Base-by-base conservation (phyloP, 805 yeast species). In the Candida manassasensis region DNA sequence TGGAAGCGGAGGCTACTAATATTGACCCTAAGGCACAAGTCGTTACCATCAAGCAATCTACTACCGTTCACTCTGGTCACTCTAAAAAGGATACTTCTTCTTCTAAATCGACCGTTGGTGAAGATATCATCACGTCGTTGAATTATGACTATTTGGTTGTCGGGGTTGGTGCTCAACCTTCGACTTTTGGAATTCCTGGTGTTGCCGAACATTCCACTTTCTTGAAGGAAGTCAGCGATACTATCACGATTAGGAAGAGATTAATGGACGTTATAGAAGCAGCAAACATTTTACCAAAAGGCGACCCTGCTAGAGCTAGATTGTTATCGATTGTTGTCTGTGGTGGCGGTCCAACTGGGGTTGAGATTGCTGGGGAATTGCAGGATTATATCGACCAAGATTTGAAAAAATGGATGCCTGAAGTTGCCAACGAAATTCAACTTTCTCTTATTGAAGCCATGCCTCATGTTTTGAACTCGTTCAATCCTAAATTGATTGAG, bases 301-400 rank as follows among this genome's bases (percentile, higher is more conserved):
- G 69, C 36, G 85, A 78, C 48, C 79, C 80, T 14, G 95, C 85
- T 59, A 79, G 97, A 64, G 76, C 79, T 64, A 78, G 95, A 60
- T 73, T 90, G 51, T 74, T 89, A 57, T 83, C 81, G 43, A 81
- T 88, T 50, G 90, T 90, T 43, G 95, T 90, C 43, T 94, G 93
- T 48, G 97, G 97, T 53, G 97, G 97, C 64, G 97, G 97, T 45
- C 97, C 97, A 58, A 89, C 97, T 29, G 97, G 97, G 69, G 96
- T 89, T 43, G 97, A 88, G 67, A 84, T 88, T 52, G 96, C 97
- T 48, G 97, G 95, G 54, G 97, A 90, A 66, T 69, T 89, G 50
- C 94, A 84, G 67, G 97, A 89, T 63, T 90, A 85, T 64, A 84
- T 88, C 43, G 88, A 84, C 60, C 94, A 89, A 61, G 97, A 89